Evolutionary conservation across 2,329 filamentous ascomycete genomes (phyloP).

Genomic region (Pseudonectria buxi): DNA sequence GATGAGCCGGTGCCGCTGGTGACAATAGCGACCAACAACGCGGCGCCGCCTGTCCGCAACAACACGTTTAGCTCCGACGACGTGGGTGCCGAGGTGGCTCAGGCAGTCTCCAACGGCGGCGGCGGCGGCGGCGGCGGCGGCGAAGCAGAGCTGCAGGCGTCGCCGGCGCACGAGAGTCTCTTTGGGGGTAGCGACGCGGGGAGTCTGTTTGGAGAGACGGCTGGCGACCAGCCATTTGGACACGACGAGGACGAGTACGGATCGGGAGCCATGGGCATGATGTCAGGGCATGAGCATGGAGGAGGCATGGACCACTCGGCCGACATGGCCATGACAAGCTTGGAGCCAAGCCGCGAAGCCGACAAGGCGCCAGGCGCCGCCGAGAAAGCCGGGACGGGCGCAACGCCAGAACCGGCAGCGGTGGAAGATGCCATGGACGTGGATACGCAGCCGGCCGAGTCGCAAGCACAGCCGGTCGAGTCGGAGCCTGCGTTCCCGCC

Average conservation of each 20-base stretch:
- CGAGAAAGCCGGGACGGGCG: constrained; percentile 21
- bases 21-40: constrained; percentile 73
- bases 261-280: constrained; percentile 56
- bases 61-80: constrained; percentile 20
- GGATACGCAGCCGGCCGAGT: constrained; percentile 14
- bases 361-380: constrained; percentile 17
- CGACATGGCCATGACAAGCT: constrained; percentile 35
- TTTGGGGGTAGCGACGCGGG: constrained; percentile 75
- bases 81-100: constrained; percentile 9
- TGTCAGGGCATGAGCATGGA: constrained; percentile 33
- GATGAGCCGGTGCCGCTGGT: constrained; percentile 53
- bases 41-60: constrained; percentile 51
- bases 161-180: constrained; percentile 69
- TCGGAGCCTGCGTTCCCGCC: constrained; percentile 8
- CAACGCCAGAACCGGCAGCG: constrained; percentile 18
- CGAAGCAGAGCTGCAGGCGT: constrained; percentile 50
- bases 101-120: constrained; percentile 21
- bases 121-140: constrained; percentile 13
- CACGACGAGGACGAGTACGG: constrained; percentile 83
- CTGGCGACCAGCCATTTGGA: constrained; percentile 56
- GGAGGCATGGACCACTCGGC: constrained; percentile 36
- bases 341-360: constrained; percentile 19
- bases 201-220: constrained; percentile 79
- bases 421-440: constrained; percentile 24
- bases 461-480: constrained; percentile 2